Conservation (phyloP, 2,329 filamentous ascomycete species). For the Fusarium musae region DNA sequence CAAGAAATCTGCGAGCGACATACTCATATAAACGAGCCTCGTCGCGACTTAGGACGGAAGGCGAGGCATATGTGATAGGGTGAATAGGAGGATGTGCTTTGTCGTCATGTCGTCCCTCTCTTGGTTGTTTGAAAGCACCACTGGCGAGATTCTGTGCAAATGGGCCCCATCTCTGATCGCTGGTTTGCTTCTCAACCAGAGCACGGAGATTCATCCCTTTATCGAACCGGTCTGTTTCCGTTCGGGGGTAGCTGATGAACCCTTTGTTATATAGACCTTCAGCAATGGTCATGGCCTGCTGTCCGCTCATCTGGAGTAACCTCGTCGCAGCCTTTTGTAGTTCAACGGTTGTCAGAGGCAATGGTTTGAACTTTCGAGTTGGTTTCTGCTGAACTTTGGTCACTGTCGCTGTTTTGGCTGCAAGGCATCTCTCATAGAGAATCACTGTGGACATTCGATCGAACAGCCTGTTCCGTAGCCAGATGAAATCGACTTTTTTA, state of each 20-base stretch:
- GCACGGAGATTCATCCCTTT: slow-evolving; percentile 84
- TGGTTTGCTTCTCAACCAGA: slow-evolving; percentile 85
- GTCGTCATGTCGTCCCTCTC: slow-evolving; percentile 88
- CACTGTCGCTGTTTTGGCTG: slow-evolving; percentile 80
- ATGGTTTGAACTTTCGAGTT: slow-evolving; percentile 91
- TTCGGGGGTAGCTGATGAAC: slow-evolving; percentile 97
- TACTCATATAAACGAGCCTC: slow-evolving; percentile 91
- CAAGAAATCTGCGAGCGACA: slow-evolving; percentile 88
- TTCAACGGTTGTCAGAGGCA: slow-evolving; percentile 95
- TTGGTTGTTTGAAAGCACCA: slow-evolving; percentile 83
- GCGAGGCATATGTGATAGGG: slow-evolving; percentile 84
- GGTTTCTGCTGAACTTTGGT: slow-evolving; percentile 89
- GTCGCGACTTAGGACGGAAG: slow-evolving; percentile 69
- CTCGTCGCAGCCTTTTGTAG: slow-evolving; percentile 94
- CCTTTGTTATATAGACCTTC: slow-evolving; percentile 92
- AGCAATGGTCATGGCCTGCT: slow-evolving; percentile 88
- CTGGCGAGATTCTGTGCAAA: slow-evolving; percentile 81
- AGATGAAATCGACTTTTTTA: slow-evolving; percentile 84
- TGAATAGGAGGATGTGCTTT: slow-evolving; percentile 98
- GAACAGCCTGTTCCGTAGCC: slow-evolving; percentile 85
- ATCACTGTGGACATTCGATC: slow-evolving; percentile 84
- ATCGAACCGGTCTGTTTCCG: slow-evolving; percentile 96
- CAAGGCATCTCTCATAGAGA: slow-evolving; percentile 86
- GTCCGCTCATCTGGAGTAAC: slow-evolving; percentile 89
- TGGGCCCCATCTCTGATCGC: slow-evolving; percentile 79